phyloP scores from a whole-genome alignment of 805 yeast species.

The Teunomyces kruisii region DNA sequence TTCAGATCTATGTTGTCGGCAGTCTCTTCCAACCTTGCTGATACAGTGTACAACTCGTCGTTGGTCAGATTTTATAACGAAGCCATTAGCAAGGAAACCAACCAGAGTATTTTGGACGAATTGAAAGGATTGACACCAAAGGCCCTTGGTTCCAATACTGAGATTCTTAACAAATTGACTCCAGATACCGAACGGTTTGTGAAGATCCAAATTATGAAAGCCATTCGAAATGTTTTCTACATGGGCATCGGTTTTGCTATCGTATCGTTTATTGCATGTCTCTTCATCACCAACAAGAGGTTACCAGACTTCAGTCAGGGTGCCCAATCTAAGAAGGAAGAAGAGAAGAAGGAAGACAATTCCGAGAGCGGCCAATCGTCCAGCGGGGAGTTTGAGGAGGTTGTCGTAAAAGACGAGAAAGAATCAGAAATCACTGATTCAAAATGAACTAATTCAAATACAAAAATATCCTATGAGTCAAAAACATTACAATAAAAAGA shows the following conservation, averaged over 20 bases:
- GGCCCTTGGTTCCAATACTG: constrained; percentile 15
- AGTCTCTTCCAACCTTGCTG: constrained; percentile 42
- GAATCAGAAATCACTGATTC: too few relatives aligned
- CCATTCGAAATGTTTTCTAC: constrained; percentile 42
- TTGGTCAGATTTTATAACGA: constrained; percentile 13
- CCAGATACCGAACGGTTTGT: constrained; percentile 24
- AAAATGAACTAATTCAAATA: too few relatives aligned
- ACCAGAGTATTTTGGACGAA: constrained; percentile 18
- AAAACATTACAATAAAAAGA: too few relatives aligned
- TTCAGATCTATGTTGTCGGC: constrained; percentile 48
- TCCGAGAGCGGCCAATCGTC: too few relatives aligned
- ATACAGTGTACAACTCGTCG: constrained; percentile 36
- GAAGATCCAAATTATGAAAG: constrained; percentile 32
- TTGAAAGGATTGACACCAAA: constrained; percentile 15
- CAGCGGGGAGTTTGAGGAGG: too few relatives aligned
- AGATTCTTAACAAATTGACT: constrained; percentile 15
- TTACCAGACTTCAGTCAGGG: constrained; percentile 27
- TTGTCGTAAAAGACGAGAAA: too few relatives aligned
- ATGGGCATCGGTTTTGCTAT: constrained; percentile 38
- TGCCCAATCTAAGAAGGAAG: not conserved
- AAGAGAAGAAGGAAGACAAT: not conserved
- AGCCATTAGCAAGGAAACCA: constrained; percentile 7
- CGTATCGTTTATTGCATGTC: constrained; percentile 25
- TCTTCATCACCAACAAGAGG: constrained; percentile 41
- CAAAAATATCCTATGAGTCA: too few relatives aligned